These are phyloP conservation scores for Capsicum chinense DNA, from an alignment of 257 asterid genomes.

Conservation along the genomic window DNA sequence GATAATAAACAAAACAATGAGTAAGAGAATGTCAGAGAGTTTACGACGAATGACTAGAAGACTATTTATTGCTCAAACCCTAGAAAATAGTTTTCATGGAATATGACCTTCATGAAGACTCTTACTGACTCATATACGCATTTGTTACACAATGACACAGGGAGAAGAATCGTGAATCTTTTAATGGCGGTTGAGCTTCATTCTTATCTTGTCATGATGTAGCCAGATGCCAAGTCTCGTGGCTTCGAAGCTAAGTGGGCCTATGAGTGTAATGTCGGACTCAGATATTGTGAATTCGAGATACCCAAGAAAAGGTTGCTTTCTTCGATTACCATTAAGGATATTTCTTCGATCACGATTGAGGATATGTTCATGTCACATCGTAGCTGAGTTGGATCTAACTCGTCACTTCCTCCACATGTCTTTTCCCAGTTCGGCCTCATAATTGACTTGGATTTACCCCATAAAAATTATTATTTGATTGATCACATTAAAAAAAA, in stretches of 20 bases:
- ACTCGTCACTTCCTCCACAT: too few species aligned
- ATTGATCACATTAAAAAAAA: neutral
- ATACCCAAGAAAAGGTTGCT: neutral
- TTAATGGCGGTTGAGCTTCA: neutral
- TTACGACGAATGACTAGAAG: too few species aligned
- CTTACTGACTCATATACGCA: neutral
- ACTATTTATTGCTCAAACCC: too few species aligned
- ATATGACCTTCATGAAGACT: neutral
- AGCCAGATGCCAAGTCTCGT: neutral
- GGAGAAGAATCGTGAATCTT: neutral
- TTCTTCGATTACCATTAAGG: neutral
- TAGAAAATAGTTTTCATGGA: neutral
- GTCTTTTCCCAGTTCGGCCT: neutral
- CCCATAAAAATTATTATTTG: neutral
- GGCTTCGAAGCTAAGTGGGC: neutral
- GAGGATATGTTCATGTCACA: neutral
- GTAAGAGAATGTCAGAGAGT: neutral
- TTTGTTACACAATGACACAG: neutral
- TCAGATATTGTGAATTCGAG: neutral
- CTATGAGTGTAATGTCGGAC: neutral
- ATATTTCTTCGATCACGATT: neutral
- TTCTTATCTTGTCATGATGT: neutral
- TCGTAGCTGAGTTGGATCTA: neutral
- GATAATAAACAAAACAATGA: neutral
- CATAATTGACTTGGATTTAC: rapidly evolving